Percentiles rank a stretch among this genome's conserved stretches.
These are phyloP conservation scores for Aureobasidium sp. DNA, from an alignment of 2,329 filamentous ascomycete genomes.

Conservation along the genomic window DNA sequence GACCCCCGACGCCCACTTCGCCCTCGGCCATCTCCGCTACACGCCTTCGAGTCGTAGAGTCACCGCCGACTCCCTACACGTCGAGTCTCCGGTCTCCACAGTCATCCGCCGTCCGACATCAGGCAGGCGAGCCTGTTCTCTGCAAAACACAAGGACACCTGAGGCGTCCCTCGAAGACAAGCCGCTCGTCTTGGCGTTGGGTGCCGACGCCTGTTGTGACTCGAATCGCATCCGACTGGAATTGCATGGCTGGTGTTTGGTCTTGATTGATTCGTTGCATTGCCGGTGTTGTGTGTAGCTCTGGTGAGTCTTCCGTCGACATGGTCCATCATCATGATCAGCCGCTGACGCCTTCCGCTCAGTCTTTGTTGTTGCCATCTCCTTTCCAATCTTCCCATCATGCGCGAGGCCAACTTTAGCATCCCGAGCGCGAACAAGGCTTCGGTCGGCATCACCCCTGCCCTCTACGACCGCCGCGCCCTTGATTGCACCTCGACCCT, in stretches of 20 bases:
- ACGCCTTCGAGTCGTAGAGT: not conserved
- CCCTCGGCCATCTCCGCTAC: not conserved
- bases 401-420: slow-evolving; percentile 99
- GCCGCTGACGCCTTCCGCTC: slow-evolving; percentile 5
- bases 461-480: slow-evolving; percentile 92
- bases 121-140: not conserved
- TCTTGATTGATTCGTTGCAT: slow-evolving; percentile 11
- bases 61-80: not conserved
- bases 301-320: not conserved
- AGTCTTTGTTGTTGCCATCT: slow-evolving; percentile 14
- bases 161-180: not conserved
- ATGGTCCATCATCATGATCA: not conserved
- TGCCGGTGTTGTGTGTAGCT: slow-evolving; percentile 11
- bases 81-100: not conserved
- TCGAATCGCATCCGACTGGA: not conserved
- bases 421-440: slow-evolving; percentile 99
- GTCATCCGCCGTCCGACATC: not conserved
- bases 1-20: not conserved
- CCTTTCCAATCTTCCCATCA: slow-evolving; percentile 43
- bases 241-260: slow-evolving; percentile 12
- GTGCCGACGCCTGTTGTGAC: slow-evolving; percentile 5
- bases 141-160: not conserved
- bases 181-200: slow-evolving; percentile 1
- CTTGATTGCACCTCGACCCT: slow-evolving; percentile 97
- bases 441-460: slow-evolving; percentile 95